phyloP scores from a whole-genome alignment of 1,139 yeast species.

The Hyphopichia pseudoburtonii region DNA sequence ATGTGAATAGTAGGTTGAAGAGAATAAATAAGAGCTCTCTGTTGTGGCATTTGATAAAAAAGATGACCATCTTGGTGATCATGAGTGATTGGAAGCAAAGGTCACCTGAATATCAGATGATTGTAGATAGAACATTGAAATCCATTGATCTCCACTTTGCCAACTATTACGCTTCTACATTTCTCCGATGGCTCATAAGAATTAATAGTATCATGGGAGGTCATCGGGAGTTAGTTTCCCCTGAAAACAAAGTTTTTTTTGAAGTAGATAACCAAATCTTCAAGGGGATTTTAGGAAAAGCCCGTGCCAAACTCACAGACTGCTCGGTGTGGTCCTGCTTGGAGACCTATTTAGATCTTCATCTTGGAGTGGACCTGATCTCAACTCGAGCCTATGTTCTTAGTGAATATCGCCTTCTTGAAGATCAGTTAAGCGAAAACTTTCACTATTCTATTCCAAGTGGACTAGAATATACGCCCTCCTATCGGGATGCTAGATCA shows the following conservation, averaged over 20 bases:
- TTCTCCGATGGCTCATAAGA: constrained; percentile 30
- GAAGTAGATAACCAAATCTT: not conserved
- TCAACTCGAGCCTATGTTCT: not conserved
- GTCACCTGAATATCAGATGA: constrained; percentile 1
- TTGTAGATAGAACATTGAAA: constrained; percentile 22
- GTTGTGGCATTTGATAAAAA: constrained; percentile 39
- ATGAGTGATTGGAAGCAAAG: constrained; percentile 5
- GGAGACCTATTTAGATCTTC: not conserved
- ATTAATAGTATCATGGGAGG: constrained; percentile 8
- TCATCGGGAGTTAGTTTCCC: not conserved
- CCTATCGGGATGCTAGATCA: not conserved
- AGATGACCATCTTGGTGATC: constrained; percentile 21
- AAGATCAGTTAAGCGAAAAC: not conserved
- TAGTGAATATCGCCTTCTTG: not conserved
- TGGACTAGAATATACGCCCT: too few relatives aligned
- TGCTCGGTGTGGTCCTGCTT: constrained; percentile 3
- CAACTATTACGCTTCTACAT: constrained; percentile 41
- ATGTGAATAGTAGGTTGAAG: constrained; percentile 32
- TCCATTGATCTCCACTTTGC: constrained; percentile 40
- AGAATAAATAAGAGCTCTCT: constrained; percentile 45
- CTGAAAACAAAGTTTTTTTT: not conserved
- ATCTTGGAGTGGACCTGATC: not conserved
- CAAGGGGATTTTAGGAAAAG: not conserved
- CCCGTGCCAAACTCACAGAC: constrained; percentile 1
- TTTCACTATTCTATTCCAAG: too few relatives aligned